A percentile compares a stretch with the other conserved stretches of the same genome.
Conservation (phyloP, 208 protist genomes). For the Trypanosoma melophagium region DNA sequence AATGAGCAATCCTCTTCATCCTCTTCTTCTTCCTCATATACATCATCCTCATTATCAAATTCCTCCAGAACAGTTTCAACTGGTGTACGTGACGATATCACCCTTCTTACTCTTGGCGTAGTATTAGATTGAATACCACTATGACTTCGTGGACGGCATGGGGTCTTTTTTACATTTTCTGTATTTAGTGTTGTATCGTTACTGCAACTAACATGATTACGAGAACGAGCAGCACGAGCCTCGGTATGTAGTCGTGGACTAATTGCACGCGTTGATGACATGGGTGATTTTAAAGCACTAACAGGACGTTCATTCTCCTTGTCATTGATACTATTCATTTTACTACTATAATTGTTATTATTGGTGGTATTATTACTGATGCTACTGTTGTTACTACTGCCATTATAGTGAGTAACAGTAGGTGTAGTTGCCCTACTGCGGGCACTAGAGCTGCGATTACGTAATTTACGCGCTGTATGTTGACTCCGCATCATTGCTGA, state of each 20-base stretch:
- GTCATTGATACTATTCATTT: background rate
- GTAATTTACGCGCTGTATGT: slow-evolving; percentile 1
- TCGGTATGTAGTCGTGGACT: slow-evolving; percentile 14
- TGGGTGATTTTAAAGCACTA: too few relatives aligned
- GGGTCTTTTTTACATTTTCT: background rate
- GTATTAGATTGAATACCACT: too few relatives aligned
- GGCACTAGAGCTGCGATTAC: background rate
- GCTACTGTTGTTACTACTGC: background rate
- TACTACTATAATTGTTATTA: too few relatives aligned
- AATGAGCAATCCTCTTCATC: background rate
- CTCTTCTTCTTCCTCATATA: too few relatives aligned
- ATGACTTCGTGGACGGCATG: too few relatives aligned
- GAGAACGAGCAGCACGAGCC: slow-evolving; percentile 4
- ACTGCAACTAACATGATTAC: background rate
- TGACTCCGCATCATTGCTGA: slow-evolving; percentile 14
- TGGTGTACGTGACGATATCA: background rate
- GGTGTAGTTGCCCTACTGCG: background rate
- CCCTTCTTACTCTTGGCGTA: too few relatives aligned
- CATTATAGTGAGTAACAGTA: background rate
- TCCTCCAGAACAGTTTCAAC: background rate
- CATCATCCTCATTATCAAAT: background rate
- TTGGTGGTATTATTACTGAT: too few relatives aligned
- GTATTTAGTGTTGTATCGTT: background rate
- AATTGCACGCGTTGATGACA: background rate
- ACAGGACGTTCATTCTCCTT: too few relatives aligned